A percentile compares a stretch with the other conserved stretches of the same genome.
Evolutionary conservation across 2,329 filamentous ascomycete species (phyloP).

Genomic region (Pseudonectria foliicola): DNA sequence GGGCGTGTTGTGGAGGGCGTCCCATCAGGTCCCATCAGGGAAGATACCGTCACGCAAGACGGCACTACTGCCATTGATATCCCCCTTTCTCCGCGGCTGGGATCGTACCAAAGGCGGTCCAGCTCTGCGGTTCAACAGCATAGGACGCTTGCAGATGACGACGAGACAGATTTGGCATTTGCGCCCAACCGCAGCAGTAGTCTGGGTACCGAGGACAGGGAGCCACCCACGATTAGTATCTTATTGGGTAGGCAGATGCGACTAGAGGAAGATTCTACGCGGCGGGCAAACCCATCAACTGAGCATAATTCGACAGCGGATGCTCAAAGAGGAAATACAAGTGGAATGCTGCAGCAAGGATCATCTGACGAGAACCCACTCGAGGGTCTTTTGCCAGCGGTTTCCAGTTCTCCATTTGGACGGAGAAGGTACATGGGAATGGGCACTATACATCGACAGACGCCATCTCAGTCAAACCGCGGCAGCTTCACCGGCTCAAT

Average conservation of each 20-base stretch:
- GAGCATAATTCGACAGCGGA: slow-evolving; percentile 36
- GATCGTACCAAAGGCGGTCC: slow-evolving; percentile 51
- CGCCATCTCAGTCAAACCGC: slow-evolving; percentile 37
- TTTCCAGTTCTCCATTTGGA: slow-evolving; percentile 39
- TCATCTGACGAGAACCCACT: slow-evolving; percentile 41
- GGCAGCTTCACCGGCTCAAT: slow-evolving; percentile 39
- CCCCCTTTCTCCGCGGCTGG: slow-evolving; percentile 59
- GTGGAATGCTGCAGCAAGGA: slow-evolving; percentile 33
- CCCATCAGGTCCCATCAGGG: slow-evolving; percentile 26
- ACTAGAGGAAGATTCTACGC: slow-evolving; percentile 25
- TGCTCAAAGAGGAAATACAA: slow-evolving; percentile 31
- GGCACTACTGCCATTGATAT: slow-evolving; percentile 66
- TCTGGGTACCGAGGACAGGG: slow-evolving; percentile 56
- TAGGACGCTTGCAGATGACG: slow-evolving; percentile 46
- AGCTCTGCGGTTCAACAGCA: slow-evolving; percentile 63
- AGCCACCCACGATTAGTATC: slow-evolving; percentile 58
- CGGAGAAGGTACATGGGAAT: slow-evolving; percentile 40
- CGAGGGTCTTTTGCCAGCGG: slow-evolving; percentile 34
- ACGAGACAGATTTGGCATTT: slow-evolving; percentile 54
- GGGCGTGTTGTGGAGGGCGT: slow-evolving; percentile 18
- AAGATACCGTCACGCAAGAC: slow-evolving; percentile 37
- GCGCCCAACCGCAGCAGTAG: slow-evolving; percentile 61
- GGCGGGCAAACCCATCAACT: slow-evolving; percentile 12
- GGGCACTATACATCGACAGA: slow-evolving; percentile 30
- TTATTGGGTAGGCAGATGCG: slow-evolving; percentile 43